These are phyloP conservation scores for Pseudozyma flocculosa DNA, from an alignment of 1,284 basidiomycete genomes.

Conservation along the genomic window DNA sequence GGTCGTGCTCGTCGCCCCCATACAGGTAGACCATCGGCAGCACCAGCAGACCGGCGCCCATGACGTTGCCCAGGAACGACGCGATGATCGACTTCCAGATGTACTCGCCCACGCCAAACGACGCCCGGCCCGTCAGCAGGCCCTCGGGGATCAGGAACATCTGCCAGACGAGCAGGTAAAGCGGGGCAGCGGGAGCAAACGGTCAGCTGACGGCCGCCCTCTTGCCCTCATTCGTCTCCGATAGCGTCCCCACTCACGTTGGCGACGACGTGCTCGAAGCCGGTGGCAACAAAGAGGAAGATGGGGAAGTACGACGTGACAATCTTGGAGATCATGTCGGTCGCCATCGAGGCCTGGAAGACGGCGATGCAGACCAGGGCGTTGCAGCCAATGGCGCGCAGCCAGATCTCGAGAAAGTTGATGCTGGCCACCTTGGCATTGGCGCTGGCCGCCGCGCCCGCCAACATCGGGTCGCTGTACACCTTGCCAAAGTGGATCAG, in stretches of 20 bases:
- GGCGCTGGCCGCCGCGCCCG: constrained; percentile 21
- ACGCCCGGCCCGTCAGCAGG: constrained; percentile 47
- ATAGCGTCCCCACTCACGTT: constrained; percentile 20
- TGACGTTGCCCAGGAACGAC: constrained; percentile 69
- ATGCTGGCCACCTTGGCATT: constrained; percentile 28
- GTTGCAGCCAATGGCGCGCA: constrained; percentile 75
- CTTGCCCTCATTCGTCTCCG: no score
- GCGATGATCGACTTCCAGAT: constrained; percentile 72
- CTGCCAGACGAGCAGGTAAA: no score
- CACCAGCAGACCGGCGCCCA: constrained; percentile 67
- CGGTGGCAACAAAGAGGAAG: constrained; percentile 69
- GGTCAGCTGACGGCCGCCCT: no score
- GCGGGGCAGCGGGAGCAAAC: no score
- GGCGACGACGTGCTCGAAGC: constrained; percentile 68
- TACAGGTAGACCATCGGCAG: constrained; percentile 41
- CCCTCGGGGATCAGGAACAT: constrained; percentile 72
- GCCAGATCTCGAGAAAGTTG: constrained; percentile 64
- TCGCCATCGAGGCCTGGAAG: constrained; percentile 75
- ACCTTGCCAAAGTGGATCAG: constrained; percentile 58
- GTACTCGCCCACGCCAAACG: constrained; percentile 62
- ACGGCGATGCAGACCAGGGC: constrained; percentile 76
- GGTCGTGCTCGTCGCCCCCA: constrained; percentile 41
- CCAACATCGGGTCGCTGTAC: constrained; percentile 28
- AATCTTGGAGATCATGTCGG: constrained; percentile 73
- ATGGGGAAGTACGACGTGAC: constrained; percentile 74